Evolutionary conservation across 2,329 filamentous ascomycete genomes (phyloP).

Genomic region (Calonectria naviculata): DNA sequence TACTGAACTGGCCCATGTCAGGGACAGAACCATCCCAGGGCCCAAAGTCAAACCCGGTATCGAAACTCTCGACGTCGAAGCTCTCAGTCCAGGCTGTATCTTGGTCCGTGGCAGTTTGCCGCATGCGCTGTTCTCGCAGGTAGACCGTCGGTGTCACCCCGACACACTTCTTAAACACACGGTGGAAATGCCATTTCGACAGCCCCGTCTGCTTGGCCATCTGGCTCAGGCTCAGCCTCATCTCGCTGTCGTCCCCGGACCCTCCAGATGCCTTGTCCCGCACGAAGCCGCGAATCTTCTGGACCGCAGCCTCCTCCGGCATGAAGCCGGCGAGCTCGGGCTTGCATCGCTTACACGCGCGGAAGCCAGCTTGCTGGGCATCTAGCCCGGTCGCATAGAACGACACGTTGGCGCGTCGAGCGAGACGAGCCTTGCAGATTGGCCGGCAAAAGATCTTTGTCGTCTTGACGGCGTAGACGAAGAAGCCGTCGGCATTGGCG

Average conservation of each 20-base stretch:
- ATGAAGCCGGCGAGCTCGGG: conserved; percentile 53
- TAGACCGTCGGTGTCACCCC: conserved; percentile 59
- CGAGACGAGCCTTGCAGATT: conserved; percentile 69
- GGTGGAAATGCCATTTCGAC: conserved; percentile 69
- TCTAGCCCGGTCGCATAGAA: conserved; percentile 61
- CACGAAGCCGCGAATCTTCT: conserved; percentile 50
- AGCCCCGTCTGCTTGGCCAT: conserved; percentile 63
- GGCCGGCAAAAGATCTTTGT: conserved; percentile 70
- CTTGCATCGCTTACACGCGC: conserved; percentile 69
- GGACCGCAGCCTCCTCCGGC: conserved; percentile 56
- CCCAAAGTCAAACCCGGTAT: conserved; percentile 24
- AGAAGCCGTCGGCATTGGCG: conserved; percentile 49
- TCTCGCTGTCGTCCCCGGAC: conserved; percentile 22
- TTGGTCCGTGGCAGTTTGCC: conserved; percentile 4
- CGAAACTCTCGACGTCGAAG: conserved; percentile 16
- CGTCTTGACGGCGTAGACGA: conserved; percentile 57
- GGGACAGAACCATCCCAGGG: conserved; percentile 30
- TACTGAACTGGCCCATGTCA: conserved; percentile 13
- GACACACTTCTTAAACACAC: conserved; percentile 66
- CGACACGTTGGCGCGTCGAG: conserved; percentile 68
- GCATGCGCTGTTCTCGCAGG: conserved; percentile 34
- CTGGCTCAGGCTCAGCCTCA: conserved; percentile 51
- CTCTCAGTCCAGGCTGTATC: conserved; percentile 22
- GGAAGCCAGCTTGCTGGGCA: conserved; percentile 61
- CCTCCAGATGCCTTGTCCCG: conserved; percentile 36